Evolutionary conservation across 352 stramenopile genomes (phyloP).

Genomic region (Pythium volutum): DNA sequence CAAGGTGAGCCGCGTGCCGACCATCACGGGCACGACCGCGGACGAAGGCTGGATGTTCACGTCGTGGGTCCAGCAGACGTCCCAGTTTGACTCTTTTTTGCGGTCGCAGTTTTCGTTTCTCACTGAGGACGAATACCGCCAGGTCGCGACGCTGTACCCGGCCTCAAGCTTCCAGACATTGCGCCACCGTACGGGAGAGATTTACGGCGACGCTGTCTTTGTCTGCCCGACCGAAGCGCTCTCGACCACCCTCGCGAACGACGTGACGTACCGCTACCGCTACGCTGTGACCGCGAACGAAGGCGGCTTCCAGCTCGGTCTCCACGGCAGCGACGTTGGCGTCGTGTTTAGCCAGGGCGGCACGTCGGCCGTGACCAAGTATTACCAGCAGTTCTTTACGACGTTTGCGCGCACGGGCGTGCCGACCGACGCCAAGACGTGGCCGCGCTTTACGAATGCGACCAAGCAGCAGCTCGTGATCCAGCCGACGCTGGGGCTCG

Average conservation of each 20-base stretch:
- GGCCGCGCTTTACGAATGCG: background rate
- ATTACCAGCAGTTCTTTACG: conserved; percentile 18
- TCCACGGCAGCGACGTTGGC: conserved; percentile 9
- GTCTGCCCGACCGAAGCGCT: conserved; percentile 16
- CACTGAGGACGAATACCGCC: background rate
- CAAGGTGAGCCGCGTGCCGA: conserved; percentile 19
- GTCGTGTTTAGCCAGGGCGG: conserved; percentile 9
- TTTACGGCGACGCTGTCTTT: conserved; percentile 9
- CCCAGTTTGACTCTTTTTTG: background rate
- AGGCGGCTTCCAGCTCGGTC: background rate
- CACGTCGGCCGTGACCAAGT: background rate
- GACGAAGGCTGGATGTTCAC: conserved; percentile 12
- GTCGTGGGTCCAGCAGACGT: background rate
- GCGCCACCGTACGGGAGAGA: background rate
- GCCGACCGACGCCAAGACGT: conserved; percentile 5
- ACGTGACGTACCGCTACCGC: conserved; percentile 19
- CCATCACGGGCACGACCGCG: conserved; percentile 10
- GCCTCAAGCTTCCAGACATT: background rate
- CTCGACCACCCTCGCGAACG: background rate
- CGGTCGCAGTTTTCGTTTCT: background rate
- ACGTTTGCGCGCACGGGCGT: conserved; percentile 11
- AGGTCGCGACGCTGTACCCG: conserved; percentile 5
- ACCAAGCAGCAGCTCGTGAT: conserved; percentile 16
- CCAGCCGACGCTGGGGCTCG: conserved; percentile 8
- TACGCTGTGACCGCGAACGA: too few relatives aligned